These are phyloP conservation scores for Globisporangium viniferum DNA, from an alignment of 352 stramenopile species.

Conservation along the genomic window DNA sequence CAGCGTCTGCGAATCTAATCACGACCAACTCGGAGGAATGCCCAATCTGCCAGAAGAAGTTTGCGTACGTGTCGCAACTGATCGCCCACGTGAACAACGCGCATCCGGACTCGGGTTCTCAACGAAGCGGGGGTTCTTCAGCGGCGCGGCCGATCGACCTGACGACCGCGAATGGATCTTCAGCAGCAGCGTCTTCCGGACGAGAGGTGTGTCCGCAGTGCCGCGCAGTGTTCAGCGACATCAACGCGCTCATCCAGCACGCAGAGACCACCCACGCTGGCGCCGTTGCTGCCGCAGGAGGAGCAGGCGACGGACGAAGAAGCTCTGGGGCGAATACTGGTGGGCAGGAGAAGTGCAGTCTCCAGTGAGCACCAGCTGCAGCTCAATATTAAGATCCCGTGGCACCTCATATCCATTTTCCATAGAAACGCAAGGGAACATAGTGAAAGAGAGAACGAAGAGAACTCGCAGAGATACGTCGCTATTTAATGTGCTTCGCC, in stretches of 20 bases:
- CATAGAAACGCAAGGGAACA: not conserved
- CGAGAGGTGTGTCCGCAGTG: conserved; percentile 73
- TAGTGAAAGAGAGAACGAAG: not conserved
- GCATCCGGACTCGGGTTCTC: conserved; percentile 42
- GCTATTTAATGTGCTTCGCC: conserved; percentile 3
- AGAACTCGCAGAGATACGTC: conserved; percentile 1
- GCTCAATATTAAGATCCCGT: not conserved
- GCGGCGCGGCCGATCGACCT: conserved; percentile 4
- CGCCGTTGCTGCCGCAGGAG: conserved; percentile 13
- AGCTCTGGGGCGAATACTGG: conserved; percentile 10
- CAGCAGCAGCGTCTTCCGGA: conserved; percentile 9
- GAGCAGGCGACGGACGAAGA: conserved; percentile 1
- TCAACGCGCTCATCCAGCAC: conserved; percentile 58
- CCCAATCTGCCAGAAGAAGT: conserved; percentile 72
- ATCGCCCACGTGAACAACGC: conserved; percentile 72
- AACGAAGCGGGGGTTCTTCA: not conserved
- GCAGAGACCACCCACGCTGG: conserved; percentile 47
- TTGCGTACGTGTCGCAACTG: conserved; percentile 66
- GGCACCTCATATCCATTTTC: not conserved
- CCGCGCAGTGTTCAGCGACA: conserved; percentile 44
- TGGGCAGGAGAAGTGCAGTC: conserved; percentile 47
- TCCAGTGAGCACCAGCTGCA: conserved; percentile 16
- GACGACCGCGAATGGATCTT: not conserved
- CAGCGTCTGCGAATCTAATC: conserved; percentile 18
- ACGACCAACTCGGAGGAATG: conserved; percentile 53